Percentiles rank a stretch among this genome's conserved stretches.
phyloP scores from a whole-genome alignment of 805 yeast genomes.

The Debaryomyces prosopidis region DNA sequence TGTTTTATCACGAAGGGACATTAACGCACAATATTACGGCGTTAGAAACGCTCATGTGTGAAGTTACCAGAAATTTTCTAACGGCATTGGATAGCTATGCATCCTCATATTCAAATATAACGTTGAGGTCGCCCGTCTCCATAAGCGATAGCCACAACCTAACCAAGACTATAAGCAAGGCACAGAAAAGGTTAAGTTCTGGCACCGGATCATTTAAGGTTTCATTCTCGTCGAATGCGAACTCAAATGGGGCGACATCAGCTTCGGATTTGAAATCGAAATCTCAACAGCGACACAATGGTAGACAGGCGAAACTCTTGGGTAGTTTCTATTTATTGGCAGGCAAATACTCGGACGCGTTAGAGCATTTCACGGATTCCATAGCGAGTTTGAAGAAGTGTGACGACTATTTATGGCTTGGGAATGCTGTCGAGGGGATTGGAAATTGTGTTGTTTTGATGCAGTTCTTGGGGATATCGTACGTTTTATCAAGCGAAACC shows the following conservation, averaged over 20 bases:
- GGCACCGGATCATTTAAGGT: slow-evolving; percentile 38
- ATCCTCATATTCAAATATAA: slow-evolving; percentile 72
- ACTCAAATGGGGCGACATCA: neutral
- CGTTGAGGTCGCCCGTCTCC: slow-evolving; percentile 79
- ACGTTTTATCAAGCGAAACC: slow-evolving; percentile 45
- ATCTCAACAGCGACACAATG: slow-evolving; percentile 50
- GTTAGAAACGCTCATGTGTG: slow-evolving; percentile 70
- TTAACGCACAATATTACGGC: slow-evolving; percentile 26
- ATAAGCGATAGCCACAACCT: slow-evolving; percentile 51
- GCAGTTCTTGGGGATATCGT: slow-evolving; percentile 54
- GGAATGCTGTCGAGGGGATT: slow-evolving; percentile 80
- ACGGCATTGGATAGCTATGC: slow-evolving; percentile 66
- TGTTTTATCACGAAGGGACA: slow-evolving; percentile 27
- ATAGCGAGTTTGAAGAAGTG: slow-evolving; percentile 55
- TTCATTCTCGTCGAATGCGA: slow-evolving; percentile 16
- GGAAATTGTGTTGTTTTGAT: slow-evolving; percentile 65
- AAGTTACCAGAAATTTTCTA: slow-evolving; percentile 64
- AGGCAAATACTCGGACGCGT: slow-evolving; percentile 73
- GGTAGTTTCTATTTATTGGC: slow-evolving; percentile 80
- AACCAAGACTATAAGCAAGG: slow-evolving; percentile 38
- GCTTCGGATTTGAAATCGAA: slow-evolving; percentile 30
- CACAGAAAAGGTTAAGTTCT: slow-evolving; percentile 45
- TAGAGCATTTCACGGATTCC: slow-evolving; percentile 75
- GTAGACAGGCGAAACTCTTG: slow-evolving; percentile 72
- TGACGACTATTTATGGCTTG: slow-evolving; percentile 85